phyloP scores from a whole-genome alignment of 768 basidiomycete species.

The Lactifluus piperatus region DNA sequence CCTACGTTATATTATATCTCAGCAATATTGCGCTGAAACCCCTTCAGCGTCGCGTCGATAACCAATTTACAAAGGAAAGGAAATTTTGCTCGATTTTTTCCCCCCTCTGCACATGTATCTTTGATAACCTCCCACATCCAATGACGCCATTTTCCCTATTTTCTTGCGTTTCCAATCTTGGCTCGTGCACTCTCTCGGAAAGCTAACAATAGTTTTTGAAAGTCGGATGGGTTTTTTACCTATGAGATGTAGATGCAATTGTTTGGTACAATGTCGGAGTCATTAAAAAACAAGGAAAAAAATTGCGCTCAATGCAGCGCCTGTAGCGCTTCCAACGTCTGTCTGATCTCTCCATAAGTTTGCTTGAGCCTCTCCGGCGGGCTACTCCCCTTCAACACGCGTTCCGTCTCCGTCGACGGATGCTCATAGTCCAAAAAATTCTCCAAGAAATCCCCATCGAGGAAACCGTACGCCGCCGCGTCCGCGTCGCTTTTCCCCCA shows the following conservation, averaged over 20 bases:
- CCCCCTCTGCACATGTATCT: background rate
- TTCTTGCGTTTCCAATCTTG: background rate
- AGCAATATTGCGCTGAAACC: background rate
- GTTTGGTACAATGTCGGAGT: background rate
- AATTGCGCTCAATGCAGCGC: constrained; percentile 30
- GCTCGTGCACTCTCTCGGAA: background rate
- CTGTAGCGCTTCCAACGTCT: constrained; percentile 36
- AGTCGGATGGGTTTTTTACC: background rate
- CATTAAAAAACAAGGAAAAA: background rate
- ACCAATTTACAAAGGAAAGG: background rate
- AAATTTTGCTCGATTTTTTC: background rate
- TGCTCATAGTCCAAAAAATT: constrained; percentile 40
- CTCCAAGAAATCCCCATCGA: constrained; percentile 86
- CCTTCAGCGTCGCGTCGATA: background rate
- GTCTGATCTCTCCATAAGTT: constrained; percentile 33
- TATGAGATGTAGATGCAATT: background rate
- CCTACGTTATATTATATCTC: constrained; percentile 13
- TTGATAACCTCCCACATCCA: background rate
- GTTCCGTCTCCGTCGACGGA: constrained; percentile 35
- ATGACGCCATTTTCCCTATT: background rate
- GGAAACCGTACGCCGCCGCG: constrained; percentile 56
- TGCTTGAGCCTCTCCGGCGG: constrained; percentile 50
- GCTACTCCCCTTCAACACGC: constrained; percentile 48
- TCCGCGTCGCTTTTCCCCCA: constrained; percentile 52
- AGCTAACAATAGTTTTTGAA: background rate